These are phyloP conservation scores for Pythium biforme DNA, from an alignment of 352 stramenopile genomes.

Conservation along the genomic window DNA sequence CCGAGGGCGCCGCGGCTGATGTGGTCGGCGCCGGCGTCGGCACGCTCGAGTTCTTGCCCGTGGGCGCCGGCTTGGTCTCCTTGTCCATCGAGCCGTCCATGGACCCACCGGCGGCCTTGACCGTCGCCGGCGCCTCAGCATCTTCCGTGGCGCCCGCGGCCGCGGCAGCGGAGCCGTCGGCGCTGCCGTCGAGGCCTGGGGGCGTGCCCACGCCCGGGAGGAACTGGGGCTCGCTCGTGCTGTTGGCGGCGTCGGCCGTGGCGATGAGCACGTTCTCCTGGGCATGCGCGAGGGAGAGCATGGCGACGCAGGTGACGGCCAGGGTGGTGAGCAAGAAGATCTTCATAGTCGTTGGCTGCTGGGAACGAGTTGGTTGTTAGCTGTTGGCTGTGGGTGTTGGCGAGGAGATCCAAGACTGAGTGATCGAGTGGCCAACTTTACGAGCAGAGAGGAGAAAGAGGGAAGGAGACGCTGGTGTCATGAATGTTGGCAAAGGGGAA, in stretches of 20 bases:
- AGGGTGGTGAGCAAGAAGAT: constrained; percentile 4
- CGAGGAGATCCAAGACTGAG: constrained; percentile 13
- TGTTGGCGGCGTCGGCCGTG: background rate
- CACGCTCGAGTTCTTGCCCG: constrained; percentile 2
- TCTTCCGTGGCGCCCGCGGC: constrained; percentile 4
- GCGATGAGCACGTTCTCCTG: constrained; percentile 6
- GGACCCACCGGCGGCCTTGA: background rate
- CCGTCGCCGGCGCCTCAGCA: background rate
- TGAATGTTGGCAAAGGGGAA: background rate
- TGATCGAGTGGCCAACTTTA: background rate
- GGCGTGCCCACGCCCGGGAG: constrained; percentile 25
- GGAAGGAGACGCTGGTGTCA: background rate
- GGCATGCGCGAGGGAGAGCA: constrained; percentile 8
- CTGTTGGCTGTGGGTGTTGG: background rate
- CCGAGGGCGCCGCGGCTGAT: background rate
- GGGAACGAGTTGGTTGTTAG: background rate
- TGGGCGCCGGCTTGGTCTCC: background rate
- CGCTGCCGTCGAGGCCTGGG: constrained; percentile 5
- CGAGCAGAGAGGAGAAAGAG: background rate
- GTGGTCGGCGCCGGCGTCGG: constrained; percentile 8
- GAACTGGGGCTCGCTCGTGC: constrained; percentile 10
- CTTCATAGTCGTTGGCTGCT: constrained; percentile 24
- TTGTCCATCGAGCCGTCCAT: constrained; percentile 2
- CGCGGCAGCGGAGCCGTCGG: constrained; percentile 2
- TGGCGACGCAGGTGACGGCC: constrained; percentile 4